Base-by-base conservation (phyloP, 106 monocot genomes). In the Phalaenopsis aphrodite region DNA sequence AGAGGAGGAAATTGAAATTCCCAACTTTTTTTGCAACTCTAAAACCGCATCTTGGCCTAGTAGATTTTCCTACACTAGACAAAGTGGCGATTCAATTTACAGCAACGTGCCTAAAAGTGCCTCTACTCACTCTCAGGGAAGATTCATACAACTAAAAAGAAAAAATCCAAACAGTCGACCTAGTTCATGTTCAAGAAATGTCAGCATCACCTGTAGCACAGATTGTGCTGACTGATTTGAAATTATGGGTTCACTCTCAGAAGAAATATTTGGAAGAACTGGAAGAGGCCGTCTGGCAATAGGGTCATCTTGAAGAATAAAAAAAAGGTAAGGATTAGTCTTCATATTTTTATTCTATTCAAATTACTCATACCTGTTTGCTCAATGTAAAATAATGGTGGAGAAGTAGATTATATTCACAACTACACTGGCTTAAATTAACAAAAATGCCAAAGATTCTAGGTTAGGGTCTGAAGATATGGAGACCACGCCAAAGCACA, bases 241-340 rank as follows among this genome's bases (percentile, higher is more conserved):
- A 8, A 46, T 46, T 48, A 41, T 39, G 47, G 86, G 6, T 79
- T 84, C 81, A 73, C 79, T 89, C 85, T 84, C 84, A 79, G 83
- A 77, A 81, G 77, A 69, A 72, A 46, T 48, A 43, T 47, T 78
- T 76, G 84, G 76, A 56, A 71, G 41, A 66, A 43, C 79, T 56
- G 65, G 78, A 8, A 82, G 82, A 16, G 80, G 78, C 38, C 96
- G 61, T 52, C 93, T 99, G 66, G 95, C 88, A 83, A 99, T 89
- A 73, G 94, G 91, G 83, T 99, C 99, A 88, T 93, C 99, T 99
- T 45, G 10, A 58, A 42, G 46, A 78, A 82, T 18, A 39, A 81
- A 77, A 77, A 3, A 49, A 1, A 37, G 5, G 15, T 14, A 19
- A 72, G 69, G 24, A 69, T 71, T 76, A 76, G 69, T 14, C 39